Evolutionary conservation across 371 early-diverging fungal species (phyloP), one percentile per base, ranked within the genome.

Genomic region (Sporodiniella umbellata): DNA sequence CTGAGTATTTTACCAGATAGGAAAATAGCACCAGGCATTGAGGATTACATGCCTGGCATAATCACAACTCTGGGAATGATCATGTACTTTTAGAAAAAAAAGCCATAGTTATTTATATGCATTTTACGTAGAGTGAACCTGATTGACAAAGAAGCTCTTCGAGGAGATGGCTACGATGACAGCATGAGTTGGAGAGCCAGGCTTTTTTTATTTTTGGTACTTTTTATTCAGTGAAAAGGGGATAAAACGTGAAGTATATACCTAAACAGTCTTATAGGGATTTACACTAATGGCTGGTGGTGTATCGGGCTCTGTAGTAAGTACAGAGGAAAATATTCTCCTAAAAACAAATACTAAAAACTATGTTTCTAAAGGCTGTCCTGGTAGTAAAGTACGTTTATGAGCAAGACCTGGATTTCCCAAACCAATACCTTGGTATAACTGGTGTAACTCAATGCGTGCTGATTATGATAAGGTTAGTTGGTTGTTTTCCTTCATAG

Each of bases 31-130:
- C 64, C 84, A n/a, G 79, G 79, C 8, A 83, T 89, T 56, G 91
- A 86, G 42, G 91, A 90, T 61, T 90, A 86, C 86, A 71, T 80
- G 1, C 84, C 88, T 10, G 88, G 91, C 7, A 80, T 90, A 51
- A 58, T 85, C 7, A 82, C 86, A 10, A 85, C 88, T 0, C 53
- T 90, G 6, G 83, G 89, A 25, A 77, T 90, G 74, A 75, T 87
- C 55, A 72, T 86, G 89, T 81, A 74, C 8, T n/a, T 35, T 28
- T 28, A 28, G 10, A 35, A 35, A 45, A 17, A 45, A 26, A 1
- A 35, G 22, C n/a, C 37, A 3, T 10, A 14, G 26, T 11, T 44
- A n/a, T 47, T 15, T 37, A 44, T 30, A 4, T 44, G 22, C 35
- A 30, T 35, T 33, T 48, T 39, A n/a, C 35, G 7, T 59, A 76